A percentile compares a stretch with the other conserved stretches of the same genome.
phyloP scores from a whole-genome alignment of 176 grass and related monocot species.

The Oryza glumipatula region DNA sequence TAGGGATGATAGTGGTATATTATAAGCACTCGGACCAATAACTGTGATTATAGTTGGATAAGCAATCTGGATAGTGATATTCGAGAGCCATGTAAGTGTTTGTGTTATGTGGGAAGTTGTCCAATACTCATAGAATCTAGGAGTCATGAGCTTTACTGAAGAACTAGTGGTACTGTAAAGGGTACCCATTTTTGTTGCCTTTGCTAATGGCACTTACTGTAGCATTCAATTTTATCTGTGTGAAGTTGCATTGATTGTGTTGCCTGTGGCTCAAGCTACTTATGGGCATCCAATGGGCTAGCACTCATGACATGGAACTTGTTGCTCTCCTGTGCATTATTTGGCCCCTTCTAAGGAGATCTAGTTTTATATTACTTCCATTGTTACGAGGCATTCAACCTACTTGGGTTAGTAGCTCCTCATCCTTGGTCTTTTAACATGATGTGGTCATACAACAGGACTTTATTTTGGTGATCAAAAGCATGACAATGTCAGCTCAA shows the following conservation, averaged over 20 bases:
- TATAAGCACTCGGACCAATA: not conserved
- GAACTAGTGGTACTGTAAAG: not conserved
- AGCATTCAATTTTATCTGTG: not conserved
- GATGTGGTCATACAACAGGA: not conserved
- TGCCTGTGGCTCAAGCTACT: not conserved
- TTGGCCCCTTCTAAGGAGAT: not conserved
- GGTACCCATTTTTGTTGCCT: not conserved
- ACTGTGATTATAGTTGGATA: not conserved
- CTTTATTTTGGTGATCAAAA: conserved; percentile 18
- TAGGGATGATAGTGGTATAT: conserved; percentile 1
- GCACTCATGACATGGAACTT: not conserved
- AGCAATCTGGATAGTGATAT: not conserved
- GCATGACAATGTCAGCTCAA: not conserved
- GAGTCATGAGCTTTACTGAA: not conserved
- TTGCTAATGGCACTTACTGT: not conserved
- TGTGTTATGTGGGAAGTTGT: not conserved
- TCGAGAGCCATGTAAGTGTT: not conserved
- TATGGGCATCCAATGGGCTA: not conserved
- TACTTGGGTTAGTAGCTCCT: not conserved
- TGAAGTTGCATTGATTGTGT: not conserved
- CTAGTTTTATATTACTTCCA: not conserved
- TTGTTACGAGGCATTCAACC: not conserved
- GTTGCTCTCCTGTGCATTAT: not conserved
- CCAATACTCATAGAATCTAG: not conserved
- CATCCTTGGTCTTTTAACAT: not conserved